Base-by-base conservation (phyloP, 495 filamentous ascomycete species). In the Penicillium steckii region DNA sequence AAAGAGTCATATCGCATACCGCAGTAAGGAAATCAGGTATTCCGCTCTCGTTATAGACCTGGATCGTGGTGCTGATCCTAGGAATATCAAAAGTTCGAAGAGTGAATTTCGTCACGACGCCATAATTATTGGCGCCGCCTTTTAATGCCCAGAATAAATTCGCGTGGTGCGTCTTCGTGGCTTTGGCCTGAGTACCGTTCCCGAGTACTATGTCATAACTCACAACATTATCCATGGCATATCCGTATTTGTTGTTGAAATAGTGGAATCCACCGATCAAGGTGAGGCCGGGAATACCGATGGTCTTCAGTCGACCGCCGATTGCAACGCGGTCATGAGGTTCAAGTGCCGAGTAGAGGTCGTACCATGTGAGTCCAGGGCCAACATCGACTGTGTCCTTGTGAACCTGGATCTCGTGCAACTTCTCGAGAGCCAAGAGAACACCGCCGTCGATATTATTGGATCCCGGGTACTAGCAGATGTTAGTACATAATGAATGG, bases 41-140 rank as follows among this genome's bases (percentile, higher is more conserved):
- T 1, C 38, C 30, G 2, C 32, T 51, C 53, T 82, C 55, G 4
- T 65, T 50, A 17, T 67, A 72, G n/a, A 63, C 60, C 2, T 71
- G 62, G 18, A 71, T 66, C 4, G 62, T 69, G 4, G 60, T 66
- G 53, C 58, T 69, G 21, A 69, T 37, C 23, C 74, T 68, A 0
- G 73, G 67, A 40, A 80, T 52, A 13, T 24, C 44, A 45, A 76
- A 77, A 0, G 77, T 80, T 18, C 68, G 55, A 10, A 82, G 57
- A 5, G 70, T 64, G 35, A 78, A 81, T 12, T 65, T 66, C 0
- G 77, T 81, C 10, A 84, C 59, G 13, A 64, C 57, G 3, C 71
- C 74, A 48, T 66, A 76, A 29, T 74, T 74, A 38, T 71, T 76
- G 1, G 60, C 61, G 1, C 73, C 73, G 9, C 73, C 72, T 42